Evolutionary conservation across 805 yeast species (phyloP).

Genomic region (Nakazawaea ambrosiae): DNA sequence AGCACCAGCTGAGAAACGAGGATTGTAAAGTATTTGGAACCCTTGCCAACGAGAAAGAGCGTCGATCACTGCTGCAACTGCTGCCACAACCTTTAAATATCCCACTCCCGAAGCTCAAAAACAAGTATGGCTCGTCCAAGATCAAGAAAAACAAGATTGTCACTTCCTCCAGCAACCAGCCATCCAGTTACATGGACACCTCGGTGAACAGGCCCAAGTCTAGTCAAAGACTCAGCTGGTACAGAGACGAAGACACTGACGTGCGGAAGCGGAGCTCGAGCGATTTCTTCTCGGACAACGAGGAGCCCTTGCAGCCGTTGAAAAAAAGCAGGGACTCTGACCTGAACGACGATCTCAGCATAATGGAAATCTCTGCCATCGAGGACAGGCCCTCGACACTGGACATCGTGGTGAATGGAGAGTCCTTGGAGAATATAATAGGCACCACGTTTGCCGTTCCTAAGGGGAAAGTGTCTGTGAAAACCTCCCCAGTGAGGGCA

Average conservation of each 20-base stretch:
- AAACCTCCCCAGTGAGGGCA: neutral
- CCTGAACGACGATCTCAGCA: neutral
- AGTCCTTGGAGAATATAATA: neutral
- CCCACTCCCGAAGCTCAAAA: neutral
- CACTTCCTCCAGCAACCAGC: constrained; percentile 3
- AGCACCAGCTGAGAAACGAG: constrained; percentile 41
- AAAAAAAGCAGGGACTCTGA: neutral
- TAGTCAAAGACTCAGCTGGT: constrained; percentile 5
- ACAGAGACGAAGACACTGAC: constrained; percentile 21
- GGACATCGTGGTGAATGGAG: neutral
- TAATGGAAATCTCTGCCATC: constrained; percentile 3
- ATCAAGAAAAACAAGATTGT: constrained; percentile 6
- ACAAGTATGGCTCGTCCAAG: constrained; percentile 8
- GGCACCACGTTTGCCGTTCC: neutral
- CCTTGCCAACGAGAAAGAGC: neutral
- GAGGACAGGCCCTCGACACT: neutral
- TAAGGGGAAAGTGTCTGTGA: neutral
- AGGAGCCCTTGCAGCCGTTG: no score
- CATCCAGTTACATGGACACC: constrained; percentile 1
- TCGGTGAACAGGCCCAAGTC: neutral
- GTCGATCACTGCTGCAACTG: no score
- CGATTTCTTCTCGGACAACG: no score
- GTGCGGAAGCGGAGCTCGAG: neutral
- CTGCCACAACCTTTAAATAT: neutral
- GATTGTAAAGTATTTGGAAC: constrained; percentile 33